Percentiles rank a stretch among this genome's conserved stretches.
phyloP scores from a whole-genome alignment of 2,329 filamentous ascomycete species.

The Emydomyces testavorans region DNA sequence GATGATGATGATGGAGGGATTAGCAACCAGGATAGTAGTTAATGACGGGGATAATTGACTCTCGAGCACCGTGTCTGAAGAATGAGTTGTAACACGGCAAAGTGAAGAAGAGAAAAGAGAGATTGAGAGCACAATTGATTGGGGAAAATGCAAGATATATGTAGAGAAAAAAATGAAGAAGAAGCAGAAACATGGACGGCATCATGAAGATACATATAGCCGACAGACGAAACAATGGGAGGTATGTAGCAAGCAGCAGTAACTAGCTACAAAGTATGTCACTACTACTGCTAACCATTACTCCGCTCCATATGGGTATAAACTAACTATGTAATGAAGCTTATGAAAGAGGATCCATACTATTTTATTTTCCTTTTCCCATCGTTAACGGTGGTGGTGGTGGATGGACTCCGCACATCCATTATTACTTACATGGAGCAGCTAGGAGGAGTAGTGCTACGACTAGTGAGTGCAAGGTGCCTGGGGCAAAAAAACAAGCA shows the following conservation, averaged over 20 bases:
- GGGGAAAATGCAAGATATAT: neutral
- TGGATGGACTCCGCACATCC: slow-evolving; percentile 9
- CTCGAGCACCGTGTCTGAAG: too few relatives aligned
- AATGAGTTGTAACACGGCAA: too few relatives aligned
- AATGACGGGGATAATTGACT: too few relatives aligned
- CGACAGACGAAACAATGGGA: slow-evolving; percentile 7
- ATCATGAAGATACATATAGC: slow-evolving; percentile 8
- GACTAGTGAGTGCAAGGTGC: too few relatives aligned
- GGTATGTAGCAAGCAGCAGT: too few relatives aligned
- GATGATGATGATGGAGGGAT: neutral
- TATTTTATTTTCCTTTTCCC: neutral
- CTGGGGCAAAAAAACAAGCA: neutral
- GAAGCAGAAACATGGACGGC: slow-evolving; percentile 1
- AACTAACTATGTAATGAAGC: too few relatives aligned
- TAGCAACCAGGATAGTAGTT: neutral
- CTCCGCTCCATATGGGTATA: too few relatives aligned
- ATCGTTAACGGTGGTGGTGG: slow-evolving; percentile 1
- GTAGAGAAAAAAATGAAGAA: neutral
- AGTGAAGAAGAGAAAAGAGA: neutral
- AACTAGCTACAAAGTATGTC: too few relatives aligned
- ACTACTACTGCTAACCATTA: slow-evolving; percentile 1
- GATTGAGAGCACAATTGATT: neutral
- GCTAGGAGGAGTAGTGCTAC: too few relatives aligned
- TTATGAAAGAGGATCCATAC: slow-evolving; percentile 5
- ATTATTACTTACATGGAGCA: neutral